These are phyloP conservation scores for Trichoderma aggressivum DNA, from an alignment of 2,329 filamentous ascomycete species.

Conservation along the genomic window DNA sequence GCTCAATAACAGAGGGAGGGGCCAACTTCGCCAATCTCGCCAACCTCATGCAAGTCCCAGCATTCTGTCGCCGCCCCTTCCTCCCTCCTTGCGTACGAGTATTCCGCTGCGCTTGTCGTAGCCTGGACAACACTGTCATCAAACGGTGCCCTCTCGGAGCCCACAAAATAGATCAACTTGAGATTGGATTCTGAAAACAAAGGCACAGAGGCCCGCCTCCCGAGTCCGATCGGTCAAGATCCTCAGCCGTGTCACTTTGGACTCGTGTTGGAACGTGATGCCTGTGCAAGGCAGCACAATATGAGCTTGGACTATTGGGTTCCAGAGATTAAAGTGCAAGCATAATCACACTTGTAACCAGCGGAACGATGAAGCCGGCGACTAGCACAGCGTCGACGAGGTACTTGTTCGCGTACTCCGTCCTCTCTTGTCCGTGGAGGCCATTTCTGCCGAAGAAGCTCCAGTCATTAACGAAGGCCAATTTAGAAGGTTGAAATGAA, in stretches of 20 bases:
- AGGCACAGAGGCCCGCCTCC: conserved; percentile 5
- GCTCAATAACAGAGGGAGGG: not conserved
- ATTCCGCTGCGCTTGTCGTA: not conserved
- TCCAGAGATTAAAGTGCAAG: conserved; percentile 9
- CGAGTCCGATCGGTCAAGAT: conserved; percentile 12
- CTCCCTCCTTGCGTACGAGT: not conserved
- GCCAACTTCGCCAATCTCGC: not conserved
- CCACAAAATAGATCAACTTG: conserved; percentile 9
- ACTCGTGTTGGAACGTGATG: not conserved
- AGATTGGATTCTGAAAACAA: not conserved
- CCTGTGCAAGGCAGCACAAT: not conserved
- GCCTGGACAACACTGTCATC: not conserved
- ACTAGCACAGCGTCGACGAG: not conserved
- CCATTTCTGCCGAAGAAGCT: conserved; percentile 6
- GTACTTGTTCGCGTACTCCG: conserved; percentile 8
- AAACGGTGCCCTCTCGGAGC: not conserved
- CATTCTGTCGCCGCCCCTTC: not conserved
- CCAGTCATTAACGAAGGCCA: not conserved
- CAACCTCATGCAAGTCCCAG: not conserved
- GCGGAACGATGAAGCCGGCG: conserved; percentile 12
- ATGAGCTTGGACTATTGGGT: not conserved
- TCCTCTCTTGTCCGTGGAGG: not conserved
- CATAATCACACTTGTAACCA: not conserved
- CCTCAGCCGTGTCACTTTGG: not conserved
- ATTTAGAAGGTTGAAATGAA: conserved; percentile 2